These are phyloP conservation scores for Globisporangium viniferum DNA, from an alignment of 352 stramenopile species.

Conservation along the genomic window DNA sequence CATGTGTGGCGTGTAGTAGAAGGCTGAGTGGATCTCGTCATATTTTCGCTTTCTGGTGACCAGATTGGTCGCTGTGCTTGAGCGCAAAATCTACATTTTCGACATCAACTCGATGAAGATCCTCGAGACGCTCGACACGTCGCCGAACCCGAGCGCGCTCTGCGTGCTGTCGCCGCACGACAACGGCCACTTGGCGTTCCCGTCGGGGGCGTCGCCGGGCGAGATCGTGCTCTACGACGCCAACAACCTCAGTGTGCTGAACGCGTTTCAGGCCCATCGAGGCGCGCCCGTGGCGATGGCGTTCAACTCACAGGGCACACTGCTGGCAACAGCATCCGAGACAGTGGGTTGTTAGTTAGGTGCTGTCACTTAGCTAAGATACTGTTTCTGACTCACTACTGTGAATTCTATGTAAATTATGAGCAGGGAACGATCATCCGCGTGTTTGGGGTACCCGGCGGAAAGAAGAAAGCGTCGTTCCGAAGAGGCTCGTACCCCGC, in stretches of 20 bases:
- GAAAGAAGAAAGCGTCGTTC: conserved; percentile 91
- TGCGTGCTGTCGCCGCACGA: conserved; percentile 85
- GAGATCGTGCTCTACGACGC: conserved; percentile 92
- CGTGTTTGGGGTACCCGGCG: conserved; percentile 94
- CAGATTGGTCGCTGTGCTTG: conserved; percentile 80
- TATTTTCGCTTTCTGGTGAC: neutral
- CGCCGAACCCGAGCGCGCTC: conserved; percentile 80
- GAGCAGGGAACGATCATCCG: conserved; percentile 94
- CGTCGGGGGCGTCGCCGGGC: conserved; percentile 70
- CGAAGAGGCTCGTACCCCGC: conserved; percentile 94
- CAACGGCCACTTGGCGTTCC: conserved; percentile 84
- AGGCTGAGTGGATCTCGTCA: neutral
- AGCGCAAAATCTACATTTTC: conserved; percentile 92
- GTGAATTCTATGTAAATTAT: neutral
- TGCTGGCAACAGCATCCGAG: conserved; percentile 89
- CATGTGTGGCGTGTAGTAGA: neutral
- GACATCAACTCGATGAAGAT: conserved; percentile 94
- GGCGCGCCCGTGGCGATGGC: conserved; percentile 85
- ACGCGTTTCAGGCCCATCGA: conserved; percentile 88
- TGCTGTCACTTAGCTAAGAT: neutral
- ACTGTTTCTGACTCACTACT: conserved; percentile 1
- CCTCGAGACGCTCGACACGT: conserved; percentile 89
- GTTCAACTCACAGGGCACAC: conserved; percentile 82
- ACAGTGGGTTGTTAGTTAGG: conserved; percentile 41
- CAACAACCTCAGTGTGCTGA: conserved; percentile 90